Conservation (phyloP, 805 yeast genomes). For the Metschnikowia dekortorum region DNA sequence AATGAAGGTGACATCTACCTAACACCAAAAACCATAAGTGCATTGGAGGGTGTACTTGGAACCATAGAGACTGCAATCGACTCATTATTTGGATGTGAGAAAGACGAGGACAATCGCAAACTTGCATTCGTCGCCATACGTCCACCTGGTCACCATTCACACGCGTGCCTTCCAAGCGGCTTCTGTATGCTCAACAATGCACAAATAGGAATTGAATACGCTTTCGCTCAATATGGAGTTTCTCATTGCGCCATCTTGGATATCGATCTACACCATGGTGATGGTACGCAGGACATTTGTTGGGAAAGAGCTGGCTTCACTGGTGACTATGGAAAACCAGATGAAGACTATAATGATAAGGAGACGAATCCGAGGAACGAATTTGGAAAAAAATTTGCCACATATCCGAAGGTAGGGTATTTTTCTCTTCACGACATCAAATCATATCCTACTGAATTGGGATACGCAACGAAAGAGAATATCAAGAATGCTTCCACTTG, state of each 20-base stretch:
- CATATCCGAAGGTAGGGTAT: slow-evolving; percentile 66
- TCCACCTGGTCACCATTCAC: slow-evolving; percentile 88
- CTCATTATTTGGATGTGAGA: slow-evolving; percentile 22
- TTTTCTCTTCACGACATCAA: slow-evolving; percentile 82
- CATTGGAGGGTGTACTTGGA: slow-evolving; percentile 73
- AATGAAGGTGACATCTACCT: slow-evolving; percentile 79
- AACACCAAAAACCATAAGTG: slow-evolving; percentile 59
- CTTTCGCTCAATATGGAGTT: slow-evolving; percentile 54
- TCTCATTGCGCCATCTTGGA: slow-evolving; percentile 81
- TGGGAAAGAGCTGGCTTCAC: slow-evolving; percentile 70
- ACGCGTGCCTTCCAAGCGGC: slow-evolving; percentile 79
- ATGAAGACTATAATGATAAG: slow-evolving; percentile 37
- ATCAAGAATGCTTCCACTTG: slow-evolving; percentile 77
- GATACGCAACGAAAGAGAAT: slow-evolving; percentile 67
- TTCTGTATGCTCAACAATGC: slow-evolving; percentile 79
- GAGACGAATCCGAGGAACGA: slow-evolving; percentile 39
- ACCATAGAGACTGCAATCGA: slow-evolving; percentile 72
- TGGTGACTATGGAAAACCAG: slow-evolving; percentile 46
- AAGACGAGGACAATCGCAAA: slow-evolving; percentile 25
- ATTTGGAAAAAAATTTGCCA: slow-evolving; percentile 42
- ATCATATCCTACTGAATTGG: slow-evolving; percentile 79
- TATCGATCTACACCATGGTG: slow-evolving; percentile 85
- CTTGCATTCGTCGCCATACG: slow-evolving; percentile 64
- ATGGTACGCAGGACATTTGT: slow-evolving; percentile 82
- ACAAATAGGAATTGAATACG: slow-evolving; percentile 77